Conservation (phyloP, 306 rosid species). For the Rosa rugosa region DNA sequence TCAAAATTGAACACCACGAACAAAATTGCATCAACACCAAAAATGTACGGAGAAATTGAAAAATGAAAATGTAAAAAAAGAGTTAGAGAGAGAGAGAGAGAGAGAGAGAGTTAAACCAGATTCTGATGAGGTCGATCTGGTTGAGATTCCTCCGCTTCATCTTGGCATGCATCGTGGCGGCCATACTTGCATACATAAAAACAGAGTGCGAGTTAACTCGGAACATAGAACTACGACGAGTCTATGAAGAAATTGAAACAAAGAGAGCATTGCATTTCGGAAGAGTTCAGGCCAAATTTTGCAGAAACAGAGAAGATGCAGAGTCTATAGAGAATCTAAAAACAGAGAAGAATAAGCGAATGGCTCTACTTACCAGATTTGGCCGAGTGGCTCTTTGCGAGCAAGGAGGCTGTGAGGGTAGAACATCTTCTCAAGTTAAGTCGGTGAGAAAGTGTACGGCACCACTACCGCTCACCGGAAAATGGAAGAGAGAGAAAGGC, state of each 20-base stretch:
- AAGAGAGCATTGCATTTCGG: neutral
- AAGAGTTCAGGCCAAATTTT: neutral
- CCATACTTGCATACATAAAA: conserved; percentile 36
- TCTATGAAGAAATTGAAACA: neutral
- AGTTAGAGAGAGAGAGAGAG: too few relatives aligned
- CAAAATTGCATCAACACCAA: neutral
- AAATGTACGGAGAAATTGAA: neutral
- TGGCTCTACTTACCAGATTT: conserved; percentile 57
- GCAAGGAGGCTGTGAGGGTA: conserved; percentile 88
- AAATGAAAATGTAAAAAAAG: neutral
- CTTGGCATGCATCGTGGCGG: conserved; percentile 60
- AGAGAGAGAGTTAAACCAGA: conserved; percentile 48
- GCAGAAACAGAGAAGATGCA: neutral
- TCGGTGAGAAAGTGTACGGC: neutral
- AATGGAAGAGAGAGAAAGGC: conserved; percentile 6
- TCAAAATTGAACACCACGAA: neutral
- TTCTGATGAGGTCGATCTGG: conserved; percentile 63
- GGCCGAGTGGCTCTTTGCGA: conserved; percentile 82
- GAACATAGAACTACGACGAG: too few relatives aligned
- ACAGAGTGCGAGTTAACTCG: neutral
- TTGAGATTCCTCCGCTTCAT: conserved; percentile 68
- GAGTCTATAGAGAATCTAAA: neutral
- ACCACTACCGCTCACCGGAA: neutral
- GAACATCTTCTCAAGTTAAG: conserved; percentile 43
- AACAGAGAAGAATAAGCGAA: neutral